Base-by-base conservation (phyloP, 306 rosid genomes). In the Prunus padus region DNA sequence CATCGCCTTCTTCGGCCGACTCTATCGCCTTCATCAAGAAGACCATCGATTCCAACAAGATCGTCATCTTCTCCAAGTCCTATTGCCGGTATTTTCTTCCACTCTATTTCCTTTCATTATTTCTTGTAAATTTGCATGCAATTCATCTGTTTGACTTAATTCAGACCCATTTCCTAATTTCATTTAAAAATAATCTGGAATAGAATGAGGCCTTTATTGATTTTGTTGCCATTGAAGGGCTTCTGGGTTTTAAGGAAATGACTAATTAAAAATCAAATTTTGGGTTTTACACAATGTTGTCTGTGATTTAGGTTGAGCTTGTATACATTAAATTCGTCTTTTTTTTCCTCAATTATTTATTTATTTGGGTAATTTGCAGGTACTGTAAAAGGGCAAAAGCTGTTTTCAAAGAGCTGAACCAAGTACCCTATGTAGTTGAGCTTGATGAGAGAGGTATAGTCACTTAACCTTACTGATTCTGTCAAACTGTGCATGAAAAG, bases 61-160 rank as follows among this genome's bases (percentile, higher is more conserved):
- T 92, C 82, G 97, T 85, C 83, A 90, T 95, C 79, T 95, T 95
- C 76, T 95, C 98, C 78, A 95, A 95, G 81, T 87, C 97, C 77
- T 95, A 95, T 74, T 95, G 98, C 91, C 97, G 93, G 98, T 95
- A 73, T 8, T 83, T 68, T 23, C 46, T 16, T 33, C 22, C 73
- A 19, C 65, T 52, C 60, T 40, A 31, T 59, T 69, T 8, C 2
- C 7, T 61, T 20, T 60, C 0, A 16, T 57, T 11, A 12, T 52
- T 42, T 1, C 15, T 40, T 67, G 3, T 59, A 22, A 52, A 23
- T 54, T 66, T 56, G 28, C 26, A 16, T 50, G 23, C 31, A 40
- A 8, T 9, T 8, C 15, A 13, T 57, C 4, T 30, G 2, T 25
- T 56, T 13, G 10, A 23, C 16, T 59, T 28, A 28, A 13, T 25